Conservation (phyloP, 768 basidiomycete species). For the Boletus speciosus region DNA sequence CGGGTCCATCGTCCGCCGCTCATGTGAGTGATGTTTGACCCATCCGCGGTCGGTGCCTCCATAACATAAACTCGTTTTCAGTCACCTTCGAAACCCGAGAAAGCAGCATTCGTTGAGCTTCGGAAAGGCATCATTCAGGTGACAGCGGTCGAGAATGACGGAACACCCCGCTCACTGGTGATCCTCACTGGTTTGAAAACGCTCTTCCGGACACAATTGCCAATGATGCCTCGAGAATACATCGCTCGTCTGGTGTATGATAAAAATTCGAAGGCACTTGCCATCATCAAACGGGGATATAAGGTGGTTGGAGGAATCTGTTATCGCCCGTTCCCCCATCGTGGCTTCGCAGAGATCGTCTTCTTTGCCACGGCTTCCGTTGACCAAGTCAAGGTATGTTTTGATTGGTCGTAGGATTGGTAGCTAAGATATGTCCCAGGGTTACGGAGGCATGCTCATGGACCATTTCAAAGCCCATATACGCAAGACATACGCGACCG, state of each 20-base stretch:
- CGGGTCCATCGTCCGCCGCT: slow-evolving; percentile 43
- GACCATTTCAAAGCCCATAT: slow-evolving; percentile 96
- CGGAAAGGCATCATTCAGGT: slow-evolving; percentile 81
- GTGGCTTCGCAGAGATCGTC: slow-evolving; percentile 96
- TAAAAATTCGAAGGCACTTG: slow-evolving; percentile 85
- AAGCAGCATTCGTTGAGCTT: slow-evolving; percentile 77
- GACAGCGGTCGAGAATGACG: slow-evolving; percentile 80
- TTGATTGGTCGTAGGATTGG: not conserved
- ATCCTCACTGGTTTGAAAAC: slow-evolving; percentile 95
- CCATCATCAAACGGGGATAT: slow-evolving; percentile 91
- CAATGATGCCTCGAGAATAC: slow-evolving; percentile 99
- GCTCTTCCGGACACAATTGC: slow-evolving; percentile 93
- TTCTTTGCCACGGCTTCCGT: slow-evolving; percentile 97
- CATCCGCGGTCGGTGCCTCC: not conserved
- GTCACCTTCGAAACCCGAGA: slow-evolving; percentile 62
- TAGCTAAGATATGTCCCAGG: slow-evolving; percentile 45
- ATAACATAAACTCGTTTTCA: slow-evolving; percentile 26
- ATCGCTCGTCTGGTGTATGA: slow-evolving; percentile 95
- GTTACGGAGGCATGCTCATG: slow-evolving; percentile 98
- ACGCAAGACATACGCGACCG: slow-evolving; percentile 72
- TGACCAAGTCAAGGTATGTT: slow-evolving; percentile 90
- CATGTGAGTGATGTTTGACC: slow-evolving; percentile 38
- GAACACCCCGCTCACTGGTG: slow-evolving; percentile 68
- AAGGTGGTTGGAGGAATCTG: slow-evolving; percentile 98
- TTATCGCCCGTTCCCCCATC: slow-evolving; percentile 91